A percentile compares a stretch with the other conserved stretches of the same genome.
Conservation (phyloP, 441 rosid genomes). For the Brassica hybrid region DNA sequence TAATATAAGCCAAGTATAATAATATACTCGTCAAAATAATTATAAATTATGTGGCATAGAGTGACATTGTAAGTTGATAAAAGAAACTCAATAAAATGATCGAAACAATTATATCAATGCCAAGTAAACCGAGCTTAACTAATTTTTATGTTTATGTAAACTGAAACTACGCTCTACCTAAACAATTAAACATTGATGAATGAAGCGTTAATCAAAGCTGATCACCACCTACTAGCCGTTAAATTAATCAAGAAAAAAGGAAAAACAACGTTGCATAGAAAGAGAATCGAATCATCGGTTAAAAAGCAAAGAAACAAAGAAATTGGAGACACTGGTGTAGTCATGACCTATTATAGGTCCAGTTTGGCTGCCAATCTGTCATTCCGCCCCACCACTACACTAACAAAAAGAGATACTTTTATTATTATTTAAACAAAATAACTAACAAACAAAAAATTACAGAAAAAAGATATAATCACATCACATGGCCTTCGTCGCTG, state of each 20-base stretch:
- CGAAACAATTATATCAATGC: not conserved
- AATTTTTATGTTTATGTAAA: not conserved
- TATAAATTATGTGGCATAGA: not conserved
- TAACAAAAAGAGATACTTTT: not conserved
- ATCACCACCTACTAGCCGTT: slow-evolving; percentile 47
- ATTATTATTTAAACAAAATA: not conserved
- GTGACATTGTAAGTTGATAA: not conserved
- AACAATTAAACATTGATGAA: not conserved
- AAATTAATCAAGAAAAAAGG: not conserved
- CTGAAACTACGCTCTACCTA: not conserved
- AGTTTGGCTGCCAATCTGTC: slow-evolving; percentile 61
- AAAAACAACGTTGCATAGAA: not conserved
- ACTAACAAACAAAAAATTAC: not conserved
- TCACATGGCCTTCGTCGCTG: slow-evolving; percentile 43
- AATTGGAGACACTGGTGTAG: not conserved
- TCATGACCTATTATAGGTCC: slow-evolving; percentile 42
- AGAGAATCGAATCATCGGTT: not conserved
- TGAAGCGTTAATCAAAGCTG: slow-evolving; percentile 35
- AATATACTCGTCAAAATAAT: slow-evolving; percentile 1
- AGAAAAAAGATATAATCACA: slow-evolving; percentile 26
- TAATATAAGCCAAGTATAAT: not conserved
- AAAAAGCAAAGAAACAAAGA: not conserved
- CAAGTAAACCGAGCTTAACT: not conserved
- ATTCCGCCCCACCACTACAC: slow-evolving; percentile 29
- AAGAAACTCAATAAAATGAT: not conserved